phyloP scores from a whole-genome alignment of 768 basidiomycete genomes.

The Termitomyces sp. region DNA sequence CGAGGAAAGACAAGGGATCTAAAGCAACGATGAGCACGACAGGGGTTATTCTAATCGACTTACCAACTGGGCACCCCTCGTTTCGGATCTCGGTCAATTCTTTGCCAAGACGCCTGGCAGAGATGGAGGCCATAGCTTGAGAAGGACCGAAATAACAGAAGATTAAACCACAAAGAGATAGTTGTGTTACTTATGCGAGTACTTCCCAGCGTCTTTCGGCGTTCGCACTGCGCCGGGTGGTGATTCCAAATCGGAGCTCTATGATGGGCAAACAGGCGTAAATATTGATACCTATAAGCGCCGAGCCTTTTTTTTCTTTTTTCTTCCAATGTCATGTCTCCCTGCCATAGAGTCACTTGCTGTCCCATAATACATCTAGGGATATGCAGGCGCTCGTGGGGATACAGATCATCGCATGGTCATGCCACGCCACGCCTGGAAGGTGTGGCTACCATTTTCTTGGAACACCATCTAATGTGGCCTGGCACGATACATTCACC shows the following conservation, averaged over 20 bases:
- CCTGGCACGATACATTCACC: conserved; percentile 24
- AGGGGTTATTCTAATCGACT: conserved; percentile 10
- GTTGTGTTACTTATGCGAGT: not conserved
- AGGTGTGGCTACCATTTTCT: conserved; percentile 18
- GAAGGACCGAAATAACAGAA: not conserved
- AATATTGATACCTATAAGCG: conserved; percentile 22
- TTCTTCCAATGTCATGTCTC: conserved; percentile 41
- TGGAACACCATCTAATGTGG: conserved; percentile 22
- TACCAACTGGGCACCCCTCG: conserved; percentile 69
- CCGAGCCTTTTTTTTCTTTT: not conserved
- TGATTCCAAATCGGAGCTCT: not conserved
- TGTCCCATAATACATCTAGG: conserved; percentile 35
- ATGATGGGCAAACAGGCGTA: conserved; percentile 9
- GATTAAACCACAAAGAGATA: not conserved
- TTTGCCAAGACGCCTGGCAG: conserved; percentile 62
- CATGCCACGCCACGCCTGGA: conserved; percentile 20
- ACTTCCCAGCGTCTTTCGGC: not conserved
- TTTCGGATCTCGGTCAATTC: conserved; percentile 65
- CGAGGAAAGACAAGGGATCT: not conserved
- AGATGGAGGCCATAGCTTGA: conserved; percentile 54
- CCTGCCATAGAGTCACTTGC: conserved; percentile 73
- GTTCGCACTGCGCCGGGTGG: too few species aligned
- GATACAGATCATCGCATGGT: conserved; percentile 48
- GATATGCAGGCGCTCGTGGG: conserved; percentile 66
- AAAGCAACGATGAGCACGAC: not conserved